Evolutionary conservation across 2,329 filamentous ascomycete species (phyloP), one percentile per base, ranked within the genome.

Genomic region (Pseudocercospora crystallina): DNA sequence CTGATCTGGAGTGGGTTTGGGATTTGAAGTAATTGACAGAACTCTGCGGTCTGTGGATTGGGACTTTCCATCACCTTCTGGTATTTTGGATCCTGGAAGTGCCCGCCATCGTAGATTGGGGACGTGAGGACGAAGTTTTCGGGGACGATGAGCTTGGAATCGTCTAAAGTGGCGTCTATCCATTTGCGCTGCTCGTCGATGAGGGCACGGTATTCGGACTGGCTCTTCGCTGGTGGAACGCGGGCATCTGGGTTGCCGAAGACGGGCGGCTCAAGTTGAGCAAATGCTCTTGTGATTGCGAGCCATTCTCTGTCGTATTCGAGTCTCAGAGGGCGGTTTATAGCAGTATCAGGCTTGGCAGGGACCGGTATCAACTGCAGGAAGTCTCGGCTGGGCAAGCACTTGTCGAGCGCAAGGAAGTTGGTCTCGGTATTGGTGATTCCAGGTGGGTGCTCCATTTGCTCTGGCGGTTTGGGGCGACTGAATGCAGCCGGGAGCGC

Each of bases 291-390:
- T 10, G 86, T 91, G 57, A 99, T 96, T 36, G 94, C 87, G 7
- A 99, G 83, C 92, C 92, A 99, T 73, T 99, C 94, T 9, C 85
- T 83, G 69, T 99, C 94, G 67, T 99, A 97, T 41, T 84, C 75
- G 0, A 96, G 77, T 9, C 73, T 76, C 59, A 83, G 80, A 1
- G 83, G 83, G 43, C 73, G 36, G 17, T 67, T 55, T 5, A 47
- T 42, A 4, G 61, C 53, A 3, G 58, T 58, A 9, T 61, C 57
- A n/a, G 67, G 57, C 36, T 78, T 64, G 2, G 83, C 75, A 2
- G 72, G 65, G 13, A 92, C 74, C 30, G 87, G 80, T 31, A 87
- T 75, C 2, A 97, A 76, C 61, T 97, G 90, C 2, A 99, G 77
- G 65, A 92, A 97, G 53, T 90, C 81, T 11, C 87, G 83, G 13